Evolutionary conservation across 345 rosid genomes (phyloP), one percentile per base, ranked within the genome.

Genomic region (Gossypium stocksii): DNA sequence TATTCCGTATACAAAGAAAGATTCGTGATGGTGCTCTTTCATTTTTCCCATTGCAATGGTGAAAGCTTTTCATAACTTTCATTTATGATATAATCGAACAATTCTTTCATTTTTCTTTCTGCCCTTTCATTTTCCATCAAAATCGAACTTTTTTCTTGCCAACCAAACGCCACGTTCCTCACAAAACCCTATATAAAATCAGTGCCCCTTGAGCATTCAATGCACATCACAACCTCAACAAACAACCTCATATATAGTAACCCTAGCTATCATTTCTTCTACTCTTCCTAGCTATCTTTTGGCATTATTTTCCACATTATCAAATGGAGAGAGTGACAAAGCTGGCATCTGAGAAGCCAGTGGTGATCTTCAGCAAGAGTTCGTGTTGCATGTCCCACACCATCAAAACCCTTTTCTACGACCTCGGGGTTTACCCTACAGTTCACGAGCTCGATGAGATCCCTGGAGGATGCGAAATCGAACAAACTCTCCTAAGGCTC

Each of bases 311-410:
- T 14, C 9, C 6, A 15, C 41, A 34, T 15, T 38, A 27, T 7
- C 66, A 74, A 2, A 85, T 93, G 98, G 98, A 93, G 23, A 89
- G 77, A 27, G 82, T 91, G 59, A 80, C 81, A 4, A 81, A 76
- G 61, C 66, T 93, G 87, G 93, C 85, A 71, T 63, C 89, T 7
- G 93, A 89, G 83, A 94, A 87, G 82, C 87, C 98, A 1, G 96
- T 94, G 71, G 97, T 90, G 86, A 87, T 94, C 68, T 94, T 91
- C 85, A 91, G 97, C 85, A 84, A 79, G 83, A 94, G 90, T 67
- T 75, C 85, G 0, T 94, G 98, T 76, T 84, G 86, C 82, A 89
- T 94, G 97, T 88, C 88, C 86, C 93, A 92, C 80, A 81, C 93
- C 64, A 85, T 94, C 90, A 87, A 82, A 84, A 85, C 87, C 12